Conservation (phyloP, 1,284 basidiomycete species). For the Dichomitus squalens region DNA sequence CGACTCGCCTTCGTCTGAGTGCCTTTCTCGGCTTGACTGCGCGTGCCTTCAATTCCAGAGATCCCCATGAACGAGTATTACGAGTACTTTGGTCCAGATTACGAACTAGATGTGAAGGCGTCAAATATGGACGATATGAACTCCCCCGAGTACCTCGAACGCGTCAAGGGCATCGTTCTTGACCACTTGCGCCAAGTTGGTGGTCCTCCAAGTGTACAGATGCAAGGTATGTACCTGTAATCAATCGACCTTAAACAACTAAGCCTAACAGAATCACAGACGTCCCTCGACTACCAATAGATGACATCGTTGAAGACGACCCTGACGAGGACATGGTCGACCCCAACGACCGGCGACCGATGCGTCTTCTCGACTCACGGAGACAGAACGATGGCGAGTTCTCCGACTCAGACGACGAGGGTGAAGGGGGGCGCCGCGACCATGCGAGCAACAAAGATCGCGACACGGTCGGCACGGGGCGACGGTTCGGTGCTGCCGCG, state of each 20-base stretch:
- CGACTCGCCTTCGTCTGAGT: background rate
- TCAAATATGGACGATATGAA: constrained; percentile 98
- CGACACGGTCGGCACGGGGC: constrained; percentile 46
- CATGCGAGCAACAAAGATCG: constrained; percentile 58
- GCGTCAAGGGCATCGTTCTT: constrained; percentile 90
- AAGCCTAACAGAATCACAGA: constrained; percentile 45
- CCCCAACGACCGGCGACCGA: constrained; percentile 73
- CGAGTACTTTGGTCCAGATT: constrained; percentile 98
- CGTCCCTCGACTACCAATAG: constrained; percentile 78
- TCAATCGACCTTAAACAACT: background rate
- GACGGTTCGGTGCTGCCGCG: constrained; percentile 67
- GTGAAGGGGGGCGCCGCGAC: constrained; percentile 76
- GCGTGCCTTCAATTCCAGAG: constrained; percentile 47
- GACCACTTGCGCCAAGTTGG: constrained; percentile 86
- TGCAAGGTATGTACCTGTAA: constrained; percentile 59
- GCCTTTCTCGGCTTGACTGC: background rate
- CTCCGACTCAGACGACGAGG: constrained; percentile 87
- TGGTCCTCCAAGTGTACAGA: constrained; percentile 89
- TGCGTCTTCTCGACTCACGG: constrained; percentile 70
- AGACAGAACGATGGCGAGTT: constrained; percentile 80
- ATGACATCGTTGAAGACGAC: constrained; percentile 78
- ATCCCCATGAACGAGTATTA: constrained; percentile 98
- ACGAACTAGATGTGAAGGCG: constrained; percentile 94
- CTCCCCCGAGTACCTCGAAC: constrained; percentile 89
- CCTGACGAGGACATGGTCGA: constrained; percentile 82